Conservation (phyloP, 352 stramenopile genomes). For the Phytophthora niederhauseri region DNA sequence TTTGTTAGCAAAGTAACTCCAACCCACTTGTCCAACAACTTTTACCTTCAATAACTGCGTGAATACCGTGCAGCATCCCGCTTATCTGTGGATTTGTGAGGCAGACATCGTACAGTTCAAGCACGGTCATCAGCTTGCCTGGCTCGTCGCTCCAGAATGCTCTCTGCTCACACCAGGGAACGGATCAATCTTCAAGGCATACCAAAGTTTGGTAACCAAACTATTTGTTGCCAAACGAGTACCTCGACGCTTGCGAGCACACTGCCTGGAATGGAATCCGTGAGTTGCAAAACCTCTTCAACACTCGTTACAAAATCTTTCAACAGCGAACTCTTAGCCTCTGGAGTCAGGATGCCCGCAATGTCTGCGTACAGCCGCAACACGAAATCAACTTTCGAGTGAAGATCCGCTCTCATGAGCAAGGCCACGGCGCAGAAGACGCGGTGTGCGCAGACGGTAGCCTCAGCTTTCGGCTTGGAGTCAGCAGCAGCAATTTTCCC, state of each 20-base stretch:
- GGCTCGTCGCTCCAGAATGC: slow-evolving; percentile 47
- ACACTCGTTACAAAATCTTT: slow-evolving; percentile 50
- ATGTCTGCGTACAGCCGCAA: slow-evolving; percentile 64
- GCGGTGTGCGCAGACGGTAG: slow-evolving; percentile 53
- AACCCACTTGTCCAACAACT: not conserved
- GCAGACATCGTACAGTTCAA: slow-evolving; percentile 61
- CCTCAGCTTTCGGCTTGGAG: slow-evolving; percentile 17
- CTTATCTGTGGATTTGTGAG: slow-evolving; percentile 64
- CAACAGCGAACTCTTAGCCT: slow-evolving; percentile 50
- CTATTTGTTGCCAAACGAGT: not conserved
- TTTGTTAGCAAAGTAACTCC: not conserved
- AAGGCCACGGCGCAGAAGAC: slow-evolving; percentile 66
- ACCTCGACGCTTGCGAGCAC: slow-evolving; percentile 33
- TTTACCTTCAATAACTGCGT: slow-evolving; percentile 53
- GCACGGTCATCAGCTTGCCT: slow-evolving; percentile 40
- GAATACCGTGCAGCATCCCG: slow-evolving; percentile 59
- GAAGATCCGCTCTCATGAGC: slow-evolving; percentile 54
- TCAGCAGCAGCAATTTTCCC: slow-evolving; percentile 24
- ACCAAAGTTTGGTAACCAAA: not conserved
- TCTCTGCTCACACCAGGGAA: slow-evolving; percentile 36
- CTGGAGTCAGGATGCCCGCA: slow-evolving; percentile 40
- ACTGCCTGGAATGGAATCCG: slow-evolving; percentile 30
- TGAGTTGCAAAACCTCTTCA: slow-evolving; percentile 47
- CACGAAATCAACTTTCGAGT: slow-evolving; percentile 66
- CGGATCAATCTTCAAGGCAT: not conserved